Evolutionary conservation across 768 basidiomycete species (phyloP).

Genomic region (Suillus subaureus): DNA sequence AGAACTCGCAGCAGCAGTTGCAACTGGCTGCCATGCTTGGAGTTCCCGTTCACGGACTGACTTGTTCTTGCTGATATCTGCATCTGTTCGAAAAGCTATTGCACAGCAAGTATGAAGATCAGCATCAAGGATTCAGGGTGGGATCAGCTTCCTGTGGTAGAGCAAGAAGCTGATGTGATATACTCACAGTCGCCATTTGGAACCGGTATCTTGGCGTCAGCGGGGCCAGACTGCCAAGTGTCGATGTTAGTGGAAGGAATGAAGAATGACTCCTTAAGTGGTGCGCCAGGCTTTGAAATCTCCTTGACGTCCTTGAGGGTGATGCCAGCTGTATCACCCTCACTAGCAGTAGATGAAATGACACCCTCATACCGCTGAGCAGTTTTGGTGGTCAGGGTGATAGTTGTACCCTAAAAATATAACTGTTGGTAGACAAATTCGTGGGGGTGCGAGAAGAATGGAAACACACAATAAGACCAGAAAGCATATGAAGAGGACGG

Average conservation of each 20-base stretch:
- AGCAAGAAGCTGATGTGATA: conserved; percentile 5
- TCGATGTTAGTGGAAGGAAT: conserved; percentile 76
- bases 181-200: conserved; percentile 74
- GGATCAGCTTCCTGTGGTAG: conserved; percentile 8
- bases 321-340: conserved; percentile 72
- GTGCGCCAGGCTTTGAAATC: conserved; percentile 61
- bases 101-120: conserved; percentile 16
- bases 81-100: conserved; percentile 80
- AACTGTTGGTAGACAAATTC: conserved; percentile 19
- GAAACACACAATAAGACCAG: conserved; percentile 69
- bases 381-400: conserved; percentile 76
- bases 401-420: conserved; percentile 65
- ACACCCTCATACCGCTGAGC: conserved; percentile 75
- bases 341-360: conserved; percentile 57
- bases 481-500: conserved; percentile 62
- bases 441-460: conserved; percentile 6
- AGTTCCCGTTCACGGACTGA: conserved; percentile 70
- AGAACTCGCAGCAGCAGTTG: conserved; percentile 37
- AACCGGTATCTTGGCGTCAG: conserved; percentile 54
- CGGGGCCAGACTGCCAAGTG: conserved; percentile 71
- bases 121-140: conserved; percentile 12
- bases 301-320: conserved; percentile 81
- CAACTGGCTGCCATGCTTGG: conserved; percentile 70
- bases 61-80: conserved; percentile 69
- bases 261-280: conserved; percentile 71